Conservation (phyloP, 73 alveolate genomes). For the Tetrahymena borealis region DNA sequence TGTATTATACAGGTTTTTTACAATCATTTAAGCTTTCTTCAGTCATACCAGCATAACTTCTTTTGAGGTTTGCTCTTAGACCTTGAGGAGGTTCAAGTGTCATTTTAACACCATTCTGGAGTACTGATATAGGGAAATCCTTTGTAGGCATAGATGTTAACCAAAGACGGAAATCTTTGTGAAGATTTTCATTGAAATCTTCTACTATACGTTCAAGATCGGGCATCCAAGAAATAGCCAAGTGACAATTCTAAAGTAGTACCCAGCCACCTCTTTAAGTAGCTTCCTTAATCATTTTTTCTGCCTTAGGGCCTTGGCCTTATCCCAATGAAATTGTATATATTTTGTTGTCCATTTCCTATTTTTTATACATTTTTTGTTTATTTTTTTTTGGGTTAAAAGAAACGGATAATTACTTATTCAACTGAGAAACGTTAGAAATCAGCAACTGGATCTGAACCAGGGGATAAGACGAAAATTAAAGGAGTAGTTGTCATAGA, state of each 20-base stretch:
- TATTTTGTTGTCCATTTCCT: conserved; percentile 73
- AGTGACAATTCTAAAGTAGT: conserved; percentile 96
- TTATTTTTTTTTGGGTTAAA: no score
- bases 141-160: conserved; percentile 97
- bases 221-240: conserved; percentile 99
- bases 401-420: not conserved
- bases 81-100: conserved; percentile 99
- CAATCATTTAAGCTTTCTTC: conserved; percentile 52
- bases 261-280: conserved; percentile 98
- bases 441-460: conserved; percentile 98
- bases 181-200: conserved; percentile 90
- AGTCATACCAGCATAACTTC: conserved; percentile 71
- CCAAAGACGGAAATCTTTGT: conserved; percentile 99
- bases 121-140: conserved; percentile 96
- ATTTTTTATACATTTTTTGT: conserved; percentile 55
- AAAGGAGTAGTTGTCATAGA: conserved; percentile 92
- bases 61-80: conserved; percentile 81
- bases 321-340: conserved; percentile 96
- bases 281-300: conserved; percentile 93
- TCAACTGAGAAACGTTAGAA: conserved; percentile 30
- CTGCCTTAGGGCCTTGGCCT: conserved; percentile 99
- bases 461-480: conserved; percentile 92
- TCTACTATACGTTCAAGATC: conserved; percentile 94
- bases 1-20: conserved; percentile 91
- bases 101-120: conserved; percentile 98